Base-by-base conservation (phyloP, 1,139 yeast species). In the Hyphopichia wangnamkhiaoensis region DNA sequence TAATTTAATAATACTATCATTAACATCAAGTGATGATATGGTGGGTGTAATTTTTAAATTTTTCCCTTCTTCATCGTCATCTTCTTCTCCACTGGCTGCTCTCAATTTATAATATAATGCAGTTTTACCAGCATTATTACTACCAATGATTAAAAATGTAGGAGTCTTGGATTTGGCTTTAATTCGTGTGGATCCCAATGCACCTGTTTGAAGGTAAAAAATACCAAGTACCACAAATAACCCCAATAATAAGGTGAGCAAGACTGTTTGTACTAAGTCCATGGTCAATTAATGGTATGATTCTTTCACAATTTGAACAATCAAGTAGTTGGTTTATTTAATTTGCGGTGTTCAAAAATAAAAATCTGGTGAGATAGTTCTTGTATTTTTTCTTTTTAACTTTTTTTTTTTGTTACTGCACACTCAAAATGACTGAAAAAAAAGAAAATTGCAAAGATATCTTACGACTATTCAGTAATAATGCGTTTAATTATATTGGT, bases 111-210 rank as follows among this genome's bases (percentile, higher is more conserved):
- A 59, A 56, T 74, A 88, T 21, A 89, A 64, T 14, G 80, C 59
- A 1, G 97, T 88, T 58, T 91, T 90, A 9, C 98, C 98, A 37
- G 82, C 67, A 37, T 74, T 72, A 30, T 82, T 74, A 26, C 85
- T 82, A 0, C 98, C 98, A 25, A 83, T 71, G 19, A 91, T 76
- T 35, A 89, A 62, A 48, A 83, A 80, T 1, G 86, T 76, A 12
- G 91, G 85, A 36, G 61, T 68, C 35, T 32, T 52, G 34, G 38
- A 51, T 33, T 44, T 48, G 40, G 44, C 50, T 33, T 37, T 57
- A 13, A 50, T 31, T 8, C 41, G 17, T 18, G 14, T 16, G 17
- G 37, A 30, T 2, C 37, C 12, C 9, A 32, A 32, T 6, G 28
- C 4, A 4, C 25, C 9, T 31, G 24, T 53, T 42, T 61, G 66